These are phyloP conservation scores for Globisporangium recalcitrans DNA, from an alignment of 352 stramenopile genomes.

Conservation along the genomic window DNA sequence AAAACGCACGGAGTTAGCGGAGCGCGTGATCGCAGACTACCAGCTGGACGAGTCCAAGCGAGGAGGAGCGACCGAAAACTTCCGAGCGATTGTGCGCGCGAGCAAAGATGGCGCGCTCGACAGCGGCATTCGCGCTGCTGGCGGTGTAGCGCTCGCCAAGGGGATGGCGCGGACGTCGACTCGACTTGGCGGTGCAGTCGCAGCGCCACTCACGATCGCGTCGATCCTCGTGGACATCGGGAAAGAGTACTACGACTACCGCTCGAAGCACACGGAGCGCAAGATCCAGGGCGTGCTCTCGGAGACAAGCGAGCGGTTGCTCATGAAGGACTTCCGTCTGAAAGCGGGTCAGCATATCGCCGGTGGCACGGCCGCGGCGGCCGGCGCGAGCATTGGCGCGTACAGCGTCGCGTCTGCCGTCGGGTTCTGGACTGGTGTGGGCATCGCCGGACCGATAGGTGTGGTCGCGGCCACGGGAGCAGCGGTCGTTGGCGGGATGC, in stretches of 20 bases:
- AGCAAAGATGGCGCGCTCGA: slow-evolving; percentile 77
- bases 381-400: slow-evolving; percentile 63
- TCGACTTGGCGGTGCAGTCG: slow-evolving; percentile 49
- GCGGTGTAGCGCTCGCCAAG: slow-evolving; percentile 70
- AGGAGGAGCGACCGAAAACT: slow-evolving; percentile 15
- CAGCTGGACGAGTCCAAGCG: slow-evolving; percentile 35
- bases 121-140: slow-evolving; percentile 70
- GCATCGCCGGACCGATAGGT: slow-evolving; percentile 68
- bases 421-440: slow-evolving; percentile 78
- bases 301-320: slow-evolving; percentile 64
- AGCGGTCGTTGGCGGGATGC: slow-evolving; percentile 75
- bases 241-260: slow-evolving; percentile 84
- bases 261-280: slow-evolving; percentile 64
- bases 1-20: slow-evolving; percentile 48
- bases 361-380: slow-evolving; percentile 66
- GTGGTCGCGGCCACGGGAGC: slow-evolving; percentile 72
- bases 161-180: slow-evolving; percentile 63
- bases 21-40: slow-evolving; percentile 58
- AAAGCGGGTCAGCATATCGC: slow-evolving; percentile 80
- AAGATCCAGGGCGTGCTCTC: slow-evolving; percentile 66
- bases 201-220: slow-evolving; percentile 70
- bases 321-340: slow-evolving; percentile 80
- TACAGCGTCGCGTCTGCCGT: slow-evolving; percentile 69
- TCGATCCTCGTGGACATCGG: slow-evolving; percentile 85
- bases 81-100: slow-evolving; percentile 52